A percentile compares a stretch with the other conserved stretches of the same genome.
These are phyloP conservation scores for Phytophthora rubi DNA, from an alignment of 352 stramenopile genomes.

Conservation along the genomic window DNA sequence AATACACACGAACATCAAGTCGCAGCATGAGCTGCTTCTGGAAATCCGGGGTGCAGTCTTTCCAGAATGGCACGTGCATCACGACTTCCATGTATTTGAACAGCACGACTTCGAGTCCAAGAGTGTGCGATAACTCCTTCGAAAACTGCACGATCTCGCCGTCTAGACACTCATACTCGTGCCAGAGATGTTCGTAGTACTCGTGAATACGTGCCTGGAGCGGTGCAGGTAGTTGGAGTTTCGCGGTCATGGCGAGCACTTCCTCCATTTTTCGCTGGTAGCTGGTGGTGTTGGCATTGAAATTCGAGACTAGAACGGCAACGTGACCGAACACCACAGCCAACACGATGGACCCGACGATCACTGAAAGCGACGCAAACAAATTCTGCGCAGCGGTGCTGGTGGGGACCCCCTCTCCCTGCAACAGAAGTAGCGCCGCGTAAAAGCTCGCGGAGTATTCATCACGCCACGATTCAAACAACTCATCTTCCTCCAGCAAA, in stretches of 20 bases:
- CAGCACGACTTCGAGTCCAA: conserved; percentile 63
- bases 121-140: conserved; percentile 54
- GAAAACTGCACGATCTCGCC: conserved; percentile 61
- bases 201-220: conserved; percentile 66
- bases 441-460: conserved; percentile 55
- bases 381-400: conserved; percentile 40
- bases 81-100: conserved; percentile 72
- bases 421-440: conserved; percentile 50
- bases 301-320: conserved; percentile 63
- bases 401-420: conserved; percentile 54
- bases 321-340: conserved; percentile 73
- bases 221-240: conserved; percentile 50
- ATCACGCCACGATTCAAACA: conserved; percentile 5
- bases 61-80: conserved; percentile 66
- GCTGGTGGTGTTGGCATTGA: conserved; percentile 54
- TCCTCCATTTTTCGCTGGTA: conserved; percentile 77
- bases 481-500: conserved; percentile 6
- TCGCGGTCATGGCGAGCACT: conserved; percentile 61
- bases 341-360: conserved; percentile 61
- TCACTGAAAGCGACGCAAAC: conserved; percentile 48
- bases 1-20: conserved; percentile 67
- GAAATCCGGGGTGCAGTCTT: conserved; percentile 62
- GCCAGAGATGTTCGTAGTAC: conserved; percentile 74
- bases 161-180: conserved; percentile 72
- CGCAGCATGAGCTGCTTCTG: conserved; percentile 67